phyloP scores from a whole-genome alignment of 2,329 filamentous ascomycete species.

The Botrytis byssoidea region DNA sequence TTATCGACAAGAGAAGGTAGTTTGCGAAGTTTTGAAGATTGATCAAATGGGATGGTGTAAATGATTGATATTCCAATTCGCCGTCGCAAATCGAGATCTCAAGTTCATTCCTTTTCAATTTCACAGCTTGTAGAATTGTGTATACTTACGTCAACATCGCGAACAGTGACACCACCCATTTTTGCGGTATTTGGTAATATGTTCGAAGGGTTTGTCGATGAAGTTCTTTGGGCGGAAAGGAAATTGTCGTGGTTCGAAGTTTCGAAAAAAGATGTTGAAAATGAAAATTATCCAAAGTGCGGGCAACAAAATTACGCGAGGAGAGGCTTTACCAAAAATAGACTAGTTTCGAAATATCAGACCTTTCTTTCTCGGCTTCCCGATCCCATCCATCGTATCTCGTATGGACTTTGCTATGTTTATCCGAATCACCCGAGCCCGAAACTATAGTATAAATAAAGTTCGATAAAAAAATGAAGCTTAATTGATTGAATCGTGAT shows the following conservation, averaged over 20 bases:
- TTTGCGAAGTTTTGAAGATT: constrained; percentile 29
- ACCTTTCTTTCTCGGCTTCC: neutral
- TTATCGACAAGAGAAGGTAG: constrained; percentile 29
- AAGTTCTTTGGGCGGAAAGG: constrained; percentile 21
- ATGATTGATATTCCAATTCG: neutral
- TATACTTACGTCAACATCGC: constrained; percentile 78
- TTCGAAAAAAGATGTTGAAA: neutral
- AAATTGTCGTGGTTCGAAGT: constrained; percentile 21
- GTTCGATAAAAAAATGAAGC: neutral
- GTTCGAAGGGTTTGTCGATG: constrained; percentile 29
- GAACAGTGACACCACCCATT: constrained; percentile 81
- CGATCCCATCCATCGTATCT: neutral
- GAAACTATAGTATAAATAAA: neutral
- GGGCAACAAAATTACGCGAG: constrained; percentile 17
- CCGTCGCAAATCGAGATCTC: constrained; percentile 26
- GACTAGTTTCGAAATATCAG: neutral
- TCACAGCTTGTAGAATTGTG: constrained; percentile 31
- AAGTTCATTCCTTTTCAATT: constrained; percentile 20
- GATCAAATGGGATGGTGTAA: constrained; percentile 14
- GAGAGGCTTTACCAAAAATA: neutral
- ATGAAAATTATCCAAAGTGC: constrained; percentile 13
- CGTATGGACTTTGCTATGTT: neutral
- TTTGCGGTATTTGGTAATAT: constrained; percentile 53
- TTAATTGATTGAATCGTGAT: neutral
- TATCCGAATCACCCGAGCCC: neutral